These are phyloP conservation scores for Aspergillus latus DNA, from an alignment of 2,329 filamentous ascomycete genomes.

Conservation along the genomic window DNA sequence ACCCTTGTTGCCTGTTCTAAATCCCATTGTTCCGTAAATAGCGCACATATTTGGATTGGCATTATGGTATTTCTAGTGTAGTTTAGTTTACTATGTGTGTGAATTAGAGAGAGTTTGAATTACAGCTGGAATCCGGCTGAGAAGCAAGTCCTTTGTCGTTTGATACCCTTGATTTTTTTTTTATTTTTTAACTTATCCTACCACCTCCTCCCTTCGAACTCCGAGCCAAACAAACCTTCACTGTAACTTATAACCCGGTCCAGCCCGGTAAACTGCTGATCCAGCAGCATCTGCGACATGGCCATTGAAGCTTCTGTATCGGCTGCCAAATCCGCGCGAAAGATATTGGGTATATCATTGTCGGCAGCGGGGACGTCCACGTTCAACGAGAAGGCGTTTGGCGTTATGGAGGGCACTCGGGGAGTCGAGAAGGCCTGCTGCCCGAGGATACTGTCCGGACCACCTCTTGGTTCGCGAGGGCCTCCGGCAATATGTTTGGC, in stretches of 20 bases:
- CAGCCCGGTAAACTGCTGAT: constrained; percentile 28
- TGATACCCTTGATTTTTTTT: too few species aligned
- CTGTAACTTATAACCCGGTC: constrained; percentile 29
- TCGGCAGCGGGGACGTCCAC: not conserved
- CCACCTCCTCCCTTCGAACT: constrained; percentile 12
- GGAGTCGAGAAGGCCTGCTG: not conserved
- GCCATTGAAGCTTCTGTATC: constrained; percentile 21
- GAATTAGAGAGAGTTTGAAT: too few species aligned
- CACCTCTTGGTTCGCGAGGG: not conserved
- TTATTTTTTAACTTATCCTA: not conserved
- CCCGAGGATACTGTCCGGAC: too few species aligned
- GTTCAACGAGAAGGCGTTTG: not conserved
- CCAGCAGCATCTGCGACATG: constrained; percentile 25
- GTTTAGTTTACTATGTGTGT: too few species aligned
- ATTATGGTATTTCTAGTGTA: too few species aligned
- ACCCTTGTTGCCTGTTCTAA: too few species aligned
- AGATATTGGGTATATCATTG: not conserved
- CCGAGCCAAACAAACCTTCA: constrained; percentile 16
- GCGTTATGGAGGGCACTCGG: not conserved
- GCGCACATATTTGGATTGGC: too few species aligned
- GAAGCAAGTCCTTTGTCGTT: too few species aligned
- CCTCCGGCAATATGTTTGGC: not conserved
- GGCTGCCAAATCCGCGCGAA: constrained; percentile 1
- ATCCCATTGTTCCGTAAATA: too few species aligned
- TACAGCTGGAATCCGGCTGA: too few species aligned